Conservation (phyloP, 1,284 basidiomycete species). For the Cryptococcus sp. region DNA sequence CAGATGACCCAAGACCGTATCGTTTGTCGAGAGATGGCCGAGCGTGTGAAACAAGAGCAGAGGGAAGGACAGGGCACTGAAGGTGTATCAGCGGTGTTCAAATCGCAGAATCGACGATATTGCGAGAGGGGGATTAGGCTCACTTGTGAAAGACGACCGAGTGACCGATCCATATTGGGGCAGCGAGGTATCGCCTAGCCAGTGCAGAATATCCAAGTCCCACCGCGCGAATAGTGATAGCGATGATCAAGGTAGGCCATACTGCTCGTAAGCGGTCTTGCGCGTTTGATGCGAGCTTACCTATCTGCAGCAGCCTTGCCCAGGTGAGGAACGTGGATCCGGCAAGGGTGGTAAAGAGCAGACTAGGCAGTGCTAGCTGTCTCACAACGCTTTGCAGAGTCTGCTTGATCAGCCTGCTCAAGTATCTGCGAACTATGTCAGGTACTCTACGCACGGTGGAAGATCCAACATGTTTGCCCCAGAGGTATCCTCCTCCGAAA, state of each 20-base stretch:
- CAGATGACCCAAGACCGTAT: constrained; percentile 24
- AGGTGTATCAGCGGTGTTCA: constrained; percentile 3
- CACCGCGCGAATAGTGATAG: constrained; percentile 27
- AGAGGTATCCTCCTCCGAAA: constrained; percentile 31
- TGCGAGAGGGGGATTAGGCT: constrained; percentile 1
- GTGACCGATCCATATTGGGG: constrained; percentile 33
- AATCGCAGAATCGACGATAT: too few relatives aligned
- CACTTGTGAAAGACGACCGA: constrained; percentile 39
- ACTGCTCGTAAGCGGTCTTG: constrained; percentile 12
- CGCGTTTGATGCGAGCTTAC: constrained; percentile 14
- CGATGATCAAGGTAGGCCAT: constrained; percentile 36
- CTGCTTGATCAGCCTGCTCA: neutral
- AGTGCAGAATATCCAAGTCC: constrained; percentile 25
- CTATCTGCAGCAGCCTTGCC: constrained; percentile 16
- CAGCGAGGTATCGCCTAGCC: constrained; percentile 16
- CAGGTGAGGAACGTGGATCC: constrained; percentile 23
- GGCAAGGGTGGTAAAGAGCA: constrained; percentile 33
- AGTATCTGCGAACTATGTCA: too few relatives aligned
- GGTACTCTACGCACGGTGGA: neutral
- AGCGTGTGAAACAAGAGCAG: constrained; percentile 31
- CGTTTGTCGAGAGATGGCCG: constrained; percentile 14
- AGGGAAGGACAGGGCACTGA: constrained; percentile 38
- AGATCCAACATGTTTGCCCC: neutral
- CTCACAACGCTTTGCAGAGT: constrained; percentile 6
- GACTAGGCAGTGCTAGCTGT: constrained; percentile 29